phyloP scores from a whole-genome alignment of 805 yeast genomes.

The Candida sonorensis region DNA sequence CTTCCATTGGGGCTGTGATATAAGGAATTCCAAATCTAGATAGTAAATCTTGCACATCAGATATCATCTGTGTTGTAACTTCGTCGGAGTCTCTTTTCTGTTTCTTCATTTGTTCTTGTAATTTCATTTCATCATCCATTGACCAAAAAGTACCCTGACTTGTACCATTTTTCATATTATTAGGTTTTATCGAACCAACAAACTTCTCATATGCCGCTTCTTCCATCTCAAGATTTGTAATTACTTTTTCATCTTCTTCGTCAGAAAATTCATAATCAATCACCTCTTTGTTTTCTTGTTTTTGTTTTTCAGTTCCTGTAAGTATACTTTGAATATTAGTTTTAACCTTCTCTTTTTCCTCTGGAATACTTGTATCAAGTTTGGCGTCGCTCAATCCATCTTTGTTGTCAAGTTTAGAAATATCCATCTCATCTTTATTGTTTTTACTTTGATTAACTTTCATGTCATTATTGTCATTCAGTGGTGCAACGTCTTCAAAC shows the following conservation, averaged over 20 bases:
- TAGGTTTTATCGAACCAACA: constrained; percentile 32
- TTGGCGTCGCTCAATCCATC: too few relatives aligned
- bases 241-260: constrained; percentile 67
- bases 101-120: constrained; percentile 56
- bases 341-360: too few relatives aligned
- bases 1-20: constrained; percentile 96
- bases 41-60: constrained; percentile 84
- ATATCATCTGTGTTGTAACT: constrained; percentile 78
- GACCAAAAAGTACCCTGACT: constrained; percentile 19
- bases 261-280: constrained; percentile 71
- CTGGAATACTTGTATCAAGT: too few relatives aligned
- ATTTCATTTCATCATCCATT: constrained; percentile 35
- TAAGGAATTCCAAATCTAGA: constrained; percentile 90
- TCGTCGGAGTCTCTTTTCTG: constrained; percentile 87
- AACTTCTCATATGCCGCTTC: constrained; percentile 66
- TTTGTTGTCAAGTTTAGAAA: too few relatives aligned
- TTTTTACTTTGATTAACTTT: constrained; percentile 3
- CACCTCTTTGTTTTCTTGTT: too few relatives aligned
- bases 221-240: constrained; percentile 59
- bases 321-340: not conserved
- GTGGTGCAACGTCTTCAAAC: constrained; percentile 7
- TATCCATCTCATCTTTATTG: too few relatives aligned
- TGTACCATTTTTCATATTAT: not conserved
- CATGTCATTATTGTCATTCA: not conserved
- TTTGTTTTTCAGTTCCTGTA: not conserved